Evolutionary conservation across 495 filamentous ascomycete species (phyloP).

Genomic region (Penicillium canescens): DNA sequence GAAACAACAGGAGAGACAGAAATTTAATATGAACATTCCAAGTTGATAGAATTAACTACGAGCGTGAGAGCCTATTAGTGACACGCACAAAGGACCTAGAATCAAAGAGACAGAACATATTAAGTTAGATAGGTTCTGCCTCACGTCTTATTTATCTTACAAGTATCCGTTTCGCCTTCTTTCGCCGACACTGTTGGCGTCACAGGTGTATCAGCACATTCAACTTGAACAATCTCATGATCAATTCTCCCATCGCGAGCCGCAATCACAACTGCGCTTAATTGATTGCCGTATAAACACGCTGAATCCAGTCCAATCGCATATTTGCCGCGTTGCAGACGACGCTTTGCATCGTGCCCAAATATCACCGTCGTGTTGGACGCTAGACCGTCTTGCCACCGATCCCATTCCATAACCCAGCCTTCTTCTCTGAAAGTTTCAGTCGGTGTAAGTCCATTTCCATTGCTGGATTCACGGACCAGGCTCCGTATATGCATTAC

Average conservation of each 20-base stretch:
- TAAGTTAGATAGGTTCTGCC: too few relatives aligned
- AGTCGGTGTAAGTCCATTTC: constrained; percentile 3
- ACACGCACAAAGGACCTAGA: too few relatives aligned
- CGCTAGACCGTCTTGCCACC: constrained; percentile 17
- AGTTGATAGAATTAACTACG: too few relatives aligned
- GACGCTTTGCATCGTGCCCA: constrained; percentile 30
- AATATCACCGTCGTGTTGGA: constrained; percentile 25
- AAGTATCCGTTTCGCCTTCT: background rate
- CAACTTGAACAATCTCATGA: constrained; percentile 20
- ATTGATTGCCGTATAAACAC: constrained; percentile 24
- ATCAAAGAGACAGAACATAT: too few relatives aligned
- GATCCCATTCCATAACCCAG: constrained; percentile 25
- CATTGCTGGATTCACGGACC: constrained; percentile 18
- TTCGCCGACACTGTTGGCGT: background rate
- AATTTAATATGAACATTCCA: too few relatives aligned
- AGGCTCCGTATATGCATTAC: constrained; percentile 86
- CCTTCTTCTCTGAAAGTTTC: constrained; percentile 20
- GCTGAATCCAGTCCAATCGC: constrained; percentile 24
- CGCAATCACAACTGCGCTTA: constrained; percentile 24
- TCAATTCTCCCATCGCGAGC: constrained; percentile 2
- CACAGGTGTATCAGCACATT: constrained; percentile 22
- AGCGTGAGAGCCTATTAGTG: too few relatives aligned
- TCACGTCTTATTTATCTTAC: too few relatives aligned
- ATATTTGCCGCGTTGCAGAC: constrained; percentile 22
- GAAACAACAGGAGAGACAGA: too few relatives aligned